These are phyloP conservation scores for Zopfochytrium polystomum DNA, from an alignment of 371 early-diverging fungal genomes.

Conservation along the genomic window DNA sequence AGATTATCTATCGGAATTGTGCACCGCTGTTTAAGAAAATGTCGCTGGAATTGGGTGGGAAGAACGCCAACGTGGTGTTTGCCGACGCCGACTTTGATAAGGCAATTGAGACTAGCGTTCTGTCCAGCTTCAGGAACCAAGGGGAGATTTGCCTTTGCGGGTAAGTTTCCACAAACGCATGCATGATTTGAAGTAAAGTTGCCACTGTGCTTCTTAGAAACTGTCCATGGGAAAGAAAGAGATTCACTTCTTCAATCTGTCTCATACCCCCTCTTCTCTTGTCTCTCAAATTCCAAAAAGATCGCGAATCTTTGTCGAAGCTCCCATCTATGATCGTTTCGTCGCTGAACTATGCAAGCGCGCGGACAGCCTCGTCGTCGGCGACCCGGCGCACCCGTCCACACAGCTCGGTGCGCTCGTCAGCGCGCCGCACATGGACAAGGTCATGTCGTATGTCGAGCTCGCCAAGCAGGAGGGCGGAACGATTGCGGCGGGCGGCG, in stretches of 20 bases:
- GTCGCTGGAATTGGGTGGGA: constrained; percentile 73
- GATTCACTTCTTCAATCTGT: too few species aligned
- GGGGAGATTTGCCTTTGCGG: constrained; percentile 60
- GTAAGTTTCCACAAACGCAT: constrained; percentile 8
- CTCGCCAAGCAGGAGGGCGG: constrained; percentile 65
- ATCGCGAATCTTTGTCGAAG: constrained; percentile 69
- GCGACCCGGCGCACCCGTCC: constrained; percentile 55
- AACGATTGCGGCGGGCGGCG: constrained; percentile 48
- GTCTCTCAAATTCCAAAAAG: constrained; percentile 37
- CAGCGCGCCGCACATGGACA: constrained; percentile 62
- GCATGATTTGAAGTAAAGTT: too few species aligned
- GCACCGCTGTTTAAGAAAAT: constrained; percentile 64
- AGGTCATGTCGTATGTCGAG: constrained; percentile 64
- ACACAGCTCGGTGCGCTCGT: constrained; percentile 61
- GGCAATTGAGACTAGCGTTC: constrained; percentile 54
- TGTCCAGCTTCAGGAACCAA: constrained; percentile 66
- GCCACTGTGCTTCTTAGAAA: too few species aligned
- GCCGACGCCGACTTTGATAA: constrained; percentile 67
- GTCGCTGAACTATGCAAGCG: constrained; percentile 44
- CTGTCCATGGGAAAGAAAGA: too few species aligned
- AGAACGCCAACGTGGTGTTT: constrained; percentile 74
- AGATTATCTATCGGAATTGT: constrained; percentile 48
- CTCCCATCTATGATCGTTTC: constrained; percentile 59
- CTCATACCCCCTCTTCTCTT: background rate
- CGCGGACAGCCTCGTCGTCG: constrained; percentile 53